These are phyloP conservation scores for Oryza longistaminata DNA, from an alignment of 176 grass and related monocot genomes.

Conservation along the genomic window DNA sequence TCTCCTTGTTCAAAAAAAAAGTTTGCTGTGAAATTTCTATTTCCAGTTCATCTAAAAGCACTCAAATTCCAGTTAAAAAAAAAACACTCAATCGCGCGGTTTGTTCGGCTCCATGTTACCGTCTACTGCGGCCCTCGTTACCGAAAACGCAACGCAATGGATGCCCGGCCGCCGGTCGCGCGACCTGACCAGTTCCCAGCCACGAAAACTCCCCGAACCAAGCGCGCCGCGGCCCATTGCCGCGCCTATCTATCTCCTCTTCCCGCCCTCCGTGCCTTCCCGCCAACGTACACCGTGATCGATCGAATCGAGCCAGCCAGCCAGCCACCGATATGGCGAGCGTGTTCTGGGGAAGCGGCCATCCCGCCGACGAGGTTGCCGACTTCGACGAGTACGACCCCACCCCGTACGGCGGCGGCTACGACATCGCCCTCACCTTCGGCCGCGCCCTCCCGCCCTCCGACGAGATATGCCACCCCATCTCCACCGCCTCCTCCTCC, in stretches of 20 bases:
- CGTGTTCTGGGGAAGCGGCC: constrained; percentile 44
- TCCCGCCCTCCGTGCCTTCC: not conserved
- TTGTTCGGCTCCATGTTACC: too few species aligned
- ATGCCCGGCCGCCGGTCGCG: not conserved
- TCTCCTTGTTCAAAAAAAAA: too few species aligned
- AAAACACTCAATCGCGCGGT: too few species aligned
- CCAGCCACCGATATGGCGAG: constrained; percentile 45
- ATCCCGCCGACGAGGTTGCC: constrained; percentile 56
- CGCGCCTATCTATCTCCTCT: not conserved
- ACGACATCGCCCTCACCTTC: constrained; percentile 71
- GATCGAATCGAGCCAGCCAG: not conserved
- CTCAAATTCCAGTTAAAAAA: too few species aligned
- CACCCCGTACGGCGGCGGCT: constrained; percentile 85
- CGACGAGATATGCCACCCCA: constrained; percentile 80
- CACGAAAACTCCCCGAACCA: constrained; percentile 20
- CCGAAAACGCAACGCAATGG: not conserved
- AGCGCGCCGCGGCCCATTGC: not conserved
- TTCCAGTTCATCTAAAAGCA: too few species aligned
- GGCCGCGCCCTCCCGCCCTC: constrained; percentile 72
- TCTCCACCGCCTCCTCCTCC: constrained; percentile 45
- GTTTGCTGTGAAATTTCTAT: too few species aligned
- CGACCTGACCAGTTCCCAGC: constrained; percentile 16
- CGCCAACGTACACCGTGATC: not conserved
- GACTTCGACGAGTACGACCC: constrained; percentile 89
- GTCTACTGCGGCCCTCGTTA: too few species aligned